Conservation (phyloP, 495 filamentous ascomycete species). For the Niebla homalea region DNA sequence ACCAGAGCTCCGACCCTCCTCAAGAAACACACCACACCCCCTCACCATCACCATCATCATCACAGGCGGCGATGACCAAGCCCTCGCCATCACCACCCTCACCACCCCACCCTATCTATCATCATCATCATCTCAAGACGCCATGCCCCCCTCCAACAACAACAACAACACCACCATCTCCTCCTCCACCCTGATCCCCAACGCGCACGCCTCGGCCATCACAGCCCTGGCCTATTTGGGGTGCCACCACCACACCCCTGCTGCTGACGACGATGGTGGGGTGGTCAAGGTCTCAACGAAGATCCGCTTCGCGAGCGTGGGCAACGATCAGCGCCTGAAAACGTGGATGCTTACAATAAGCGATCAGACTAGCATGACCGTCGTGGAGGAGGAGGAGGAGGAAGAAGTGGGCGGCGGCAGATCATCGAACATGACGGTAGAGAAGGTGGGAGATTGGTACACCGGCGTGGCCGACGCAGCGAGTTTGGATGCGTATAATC, state of each 20-base stretch:
- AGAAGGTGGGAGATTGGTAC: not conserved
- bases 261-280: not conserved
- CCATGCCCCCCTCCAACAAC: slow-evolving; percentile 1
- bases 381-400: slow-evolving; percentile 20
- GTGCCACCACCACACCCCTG: slow-evolving; percentile 1
- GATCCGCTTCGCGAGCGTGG: slow-evolving; percentile 43
- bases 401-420: slow-evolving; percentile 17
- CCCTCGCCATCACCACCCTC: slow-evolving; percentile 42
- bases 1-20: too few species aligned
- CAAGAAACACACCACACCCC: slow-evolving; percentile 22
- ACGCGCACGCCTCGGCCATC: slow-evolving; percentile 70
- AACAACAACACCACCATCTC: slow-evolving; percentile 11
- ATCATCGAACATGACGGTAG: slow-evolving; percentile 22
- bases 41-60: slow-evolving; percentile 37
- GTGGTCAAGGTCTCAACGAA: not conserved
- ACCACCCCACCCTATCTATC: slow-evolving; percentile 27
- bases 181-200: slow-evolving; percentile 43
- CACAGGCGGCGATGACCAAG: slow-evolving; percentile 80
- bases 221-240: slow-evolving; percentile 47
- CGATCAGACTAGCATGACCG: too few species aligned
- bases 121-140: slow-evolving; percentile 31
- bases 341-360: too few species aligned
- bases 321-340: slow-evolving; percentile 74
- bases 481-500: not conserved
- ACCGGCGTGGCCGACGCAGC: slow-evolving; percentile 9